Evolutionary conservation across 202 grass and related monocot genomes (phyloP).

Genomic region (Eragrostis tef): DNA sequence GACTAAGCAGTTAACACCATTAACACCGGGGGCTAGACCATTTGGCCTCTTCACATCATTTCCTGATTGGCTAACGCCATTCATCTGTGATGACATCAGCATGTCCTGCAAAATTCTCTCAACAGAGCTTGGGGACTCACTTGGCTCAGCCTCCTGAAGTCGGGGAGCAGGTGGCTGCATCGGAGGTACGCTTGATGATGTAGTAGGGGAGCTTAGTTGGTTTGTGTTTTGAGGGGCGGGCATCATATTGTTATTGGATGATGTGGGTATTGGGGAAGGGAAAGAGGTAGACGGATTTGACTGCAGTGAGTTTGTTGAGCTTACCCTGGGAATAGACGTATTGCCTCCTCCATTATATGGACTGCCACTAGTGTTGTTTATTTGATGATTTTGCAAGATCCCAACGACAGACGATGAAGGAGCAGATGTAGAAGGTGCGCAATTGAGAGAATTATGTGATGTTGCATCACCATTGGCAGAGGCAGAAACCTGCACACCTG

Average conservation of each 20-base stretch:
- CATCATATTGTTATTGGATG: conserved; percentile 47
- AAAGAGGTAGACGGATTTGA: conserved; percentile 54
- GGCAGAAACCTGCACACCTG: conserved; percentile 62
- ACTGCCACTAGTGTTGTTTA: conserved; percentile 43
- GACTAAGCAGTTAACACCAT: conserved; percentile 37
- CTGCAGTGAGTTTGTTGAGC: conserved; percentile 57
- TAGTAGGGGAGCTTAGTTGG: conserved; percentile 52
- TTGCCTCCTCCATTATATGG: conserved; percentile 45
- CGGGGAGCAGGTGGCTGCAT: conserved; percentile 56
- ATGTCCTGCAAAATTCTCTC: conserved; percentile 81
- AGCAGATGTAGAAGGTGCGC: conserved; percentile 58
- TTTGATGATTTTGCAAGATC: conserved; percentile 58
- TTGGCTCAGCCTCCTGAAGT: conserved; percentile 56
- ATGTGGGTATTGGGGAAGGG: conserved; percentile 36
- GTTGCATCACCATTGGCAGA: conserved; percentile 64
- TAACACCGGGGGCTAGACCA: neutral
- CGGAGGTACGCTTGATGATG: conserved; percentile 52
- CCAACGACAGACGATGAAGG: conserved; percentile 48
- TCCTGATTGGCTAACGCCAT: neutral
- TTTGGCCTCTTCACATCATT: conserved; percentile 55
- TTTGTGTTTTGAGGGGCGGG: conserved; percentile 46
- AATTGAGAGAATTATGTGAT: conserved; percentile 66
- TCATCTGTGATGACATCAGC: conserved; percentile 76
- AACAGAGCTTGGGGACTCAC: conserved; percentile 77
- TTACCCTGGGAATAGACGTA: conserved; percentile 52